Conservation (phyloP, 352 stramenopile genomes). For the Globisporangium okanoganense region DNA sequence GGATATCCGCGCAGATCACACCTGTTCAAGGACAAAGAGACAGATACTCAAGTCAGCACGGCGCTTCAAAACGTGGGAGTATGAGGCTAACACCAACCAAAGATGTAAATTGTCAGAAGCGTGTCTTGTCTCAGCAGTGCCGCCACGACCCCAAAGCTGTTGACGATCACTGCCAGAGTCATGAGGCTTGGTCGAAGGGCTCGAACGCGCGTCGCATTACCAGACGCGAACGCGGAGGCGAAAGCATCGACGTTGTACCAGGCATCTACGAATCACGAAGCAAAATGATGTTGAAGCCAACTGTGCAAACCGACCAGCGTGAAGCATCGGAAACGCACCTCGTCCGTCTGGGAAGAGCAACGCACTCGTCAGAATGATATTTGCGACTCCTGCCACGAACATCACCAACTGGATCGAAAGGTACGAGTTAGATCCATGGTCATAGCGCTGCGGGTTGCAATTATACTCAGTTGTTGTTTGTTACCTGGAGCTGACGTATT, state of each 20-base stretch:
- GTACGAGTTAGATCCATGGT: not conserved
- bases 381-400: conserved; percentile 14
- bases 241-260: conserved; percentile 52
- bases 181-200: conserved; percentile 29
- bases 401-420: conserved; percentile 12
- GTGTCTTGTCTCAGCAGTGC: conserved; percentile 20
- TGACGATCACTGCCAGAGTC: conserved; percentile 24
- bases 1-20: conserved; percentile 28
- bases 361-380: conserved; percentile 23
- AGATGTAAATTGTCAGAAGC: conserved; percentile 43
- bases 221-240: conserved; percentile 18
- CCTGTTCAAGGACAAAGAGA: conserved; percentile 15
- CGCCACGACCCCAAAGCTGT: conserved; percentile 25
- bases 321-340: conserved; percentile 15
- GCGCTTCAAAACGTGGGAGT: too few relatives aligned
- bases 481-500: conserved; percentile 37
- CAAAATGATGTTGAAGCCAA: not conserved
- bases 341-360: conserved; percentile 25
- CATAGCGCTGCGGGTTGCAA: not conserved
- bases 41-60: not conserved
- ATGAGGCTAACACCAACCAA: conserved; percentile 22
- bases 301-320: not conserved
- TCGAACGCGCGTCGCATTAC: conserved; percentile 27
- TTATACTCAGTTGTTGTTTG: not conserved
- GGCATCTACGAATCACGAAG: conserved; percentile 20